phyloP scores from a whole-genome alignment of 164 flowering plant species.

The Buxus sempervirens region DNA sequence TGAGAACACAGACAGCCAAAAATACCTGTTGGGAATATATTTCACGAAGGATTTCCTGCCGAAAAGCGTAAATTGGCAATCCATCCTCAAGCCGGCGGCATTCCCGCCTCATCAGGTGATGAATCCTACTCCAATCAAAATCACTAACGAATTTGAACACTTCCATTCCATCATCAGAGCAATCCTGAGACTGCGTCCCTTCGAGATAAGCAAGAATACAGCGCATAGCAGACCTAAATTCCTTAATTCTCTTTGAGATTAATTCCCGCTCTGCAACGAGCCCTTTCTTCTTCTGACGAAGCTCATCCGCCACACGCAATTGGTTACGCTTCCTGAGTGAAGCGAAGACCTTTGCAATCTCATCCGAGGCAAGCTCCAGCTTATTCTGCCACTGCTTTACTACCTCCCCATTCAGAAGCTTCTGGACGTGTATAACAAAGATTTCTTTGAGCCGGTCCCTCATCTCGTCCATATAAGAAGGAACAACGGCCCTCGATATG shows the following conservation, averaged over 20 bases:
- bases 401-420: constrained; percentile 32
- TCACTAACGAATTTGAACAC: constrained; percentile 30
- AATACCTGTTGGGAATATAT: constrained; percentile 57
- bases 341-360: constrained; percentile 22
- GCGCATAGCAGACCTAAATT: constrained; percentile 54
- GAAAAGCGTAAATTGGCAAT: constrained; percentile 57
- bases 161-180: constrained; percentile 10
- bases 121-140: constrained; percentile 46
- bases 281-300: constrained; percentile 26
- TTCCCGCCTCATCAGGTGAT: constrained; percentile 53
- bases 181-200: constrained; percentile 11
- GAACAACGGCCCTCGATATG: constrained; percentile 16
- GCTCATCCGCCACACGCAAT: neutral
- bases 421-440: constrained; percentile 28
- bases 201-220: constrained; percentile 42
- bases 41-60: constrained; percentile 41
- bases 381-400: constrained; percentile 34
- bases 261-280: constrained; percentile 34
- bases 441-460: constrained; percentile 31
- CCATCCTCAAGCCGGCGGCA: constrained; percentile 63
- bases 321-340: constrained; percentile 3
- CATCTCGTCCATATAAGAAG: constrained; percentile 55
- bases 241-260: constrained; percentile 46
- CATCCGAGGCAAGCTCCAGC: constrained; percentile 20
- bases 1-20: neutral